Base-by-base conservation (phyloP, 2,329 filamentous ascomycete species). In the Botrytis hyacinthi region DNA sequence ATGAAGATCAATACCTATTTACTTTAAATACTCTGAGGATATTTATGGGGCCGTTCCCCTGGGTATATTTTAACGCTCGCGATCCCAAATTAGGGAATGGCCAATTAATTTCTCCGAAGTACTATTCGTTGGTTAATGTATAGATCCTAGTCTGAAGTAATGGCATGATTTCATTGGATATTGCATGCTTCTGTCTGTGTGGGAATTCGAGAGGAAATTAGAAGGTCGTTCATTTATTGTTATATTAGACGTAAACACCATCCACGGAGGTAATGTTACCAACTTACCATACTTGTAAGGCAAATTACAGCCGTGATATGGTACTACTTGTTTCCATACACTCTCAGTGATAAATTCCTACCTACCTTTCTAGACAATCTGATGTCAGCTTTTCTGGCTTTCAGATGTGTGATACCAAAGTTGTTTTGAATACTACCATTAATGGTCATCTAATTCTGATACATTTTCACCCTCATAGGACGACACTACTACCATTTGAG, bases 381-480 rank as follows among this genome's bases (percentile, higher is more conserved):
- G 14, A 42, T 62, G 37, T 42, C 26, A 54, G 29, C 40, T 40
- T 22, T 32, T 68, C 32, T 68, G 37, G 46, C 46, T 68, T 54
- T 40, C 46, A 29, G 22, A 67, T 68, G 48, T 57, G 35, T 57
- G 65, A 68, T 57, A 68, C 65, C 40, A 35, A 54, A 20, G 35
- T 57, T 51, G 65, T 68, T 68, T 68, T 68, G 65, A 57, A 54
- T 68, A 26, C 14, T 35, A n/a, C 40, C 22, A 35, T 62, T 37
- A 5, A 37, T 48, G 35, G 46, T 22, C 68, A 37, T 70, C 32
- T 71, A 40, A 54, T 62, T 57, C 68, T 70, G 54, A 70, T 61
- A 70, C 68, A 70, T 48, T 70, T 62, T 62, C 68, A 37, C 40
- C 40, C 40, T 70, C 68, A 70, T 48, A 61, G 54, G 35, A 70